These are phyloP conservation scores for Sphaerobolus stellatus DNA, from an alignment of 1,284 basidiomycete genomes.

Conservation along the genomic window DNA sequence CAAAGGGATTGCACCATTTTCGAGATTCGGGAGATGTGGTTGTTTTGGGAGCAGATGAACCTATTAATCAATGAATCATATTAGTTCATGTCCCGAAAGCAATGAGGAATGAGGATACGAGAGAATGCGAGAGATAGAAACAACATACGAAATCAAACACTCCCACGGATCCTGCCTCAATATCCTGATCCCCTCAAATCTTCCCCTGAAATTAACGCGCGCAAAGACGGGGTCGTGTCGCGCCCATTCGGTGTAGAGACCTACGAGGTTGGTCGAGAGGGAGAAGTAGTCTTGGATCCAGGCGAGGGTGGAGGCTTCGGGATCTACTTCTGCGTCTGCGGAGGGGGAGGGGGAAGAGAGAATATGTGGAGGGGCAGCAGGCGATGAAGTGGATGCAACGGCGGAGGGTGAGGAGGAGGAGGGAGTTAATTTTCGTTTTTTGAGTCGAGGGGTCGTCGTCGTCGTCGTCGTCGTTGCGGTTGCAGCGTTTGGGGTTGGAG, in stretches of 20 bases:
- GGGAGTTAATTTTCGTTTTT: no score
- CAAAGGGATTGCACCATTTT: conserved; percentile 83
- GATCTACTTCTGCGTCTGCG: conserved; percentile 30
- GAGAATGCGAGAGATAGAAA: not conserved
- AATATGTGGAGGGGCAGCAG: no score
- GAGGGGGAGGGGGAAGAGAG: no score
- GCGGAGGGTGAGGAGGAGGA: no score
- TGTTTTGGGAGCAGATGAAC: conserved; percentile 98
- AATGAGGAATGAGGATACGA: conserved; percentile 14
- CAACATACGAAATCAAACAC: conserved; percentile 80
- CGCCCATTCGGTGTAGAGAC: conserved; percentile 81
- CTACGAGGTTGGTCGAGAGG: conserved; percentile 70
- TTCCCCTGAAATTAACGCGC: conserved; percentile 52
- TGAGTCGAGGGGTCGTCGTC: no score
- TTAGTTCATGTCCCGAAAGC: not conserved
- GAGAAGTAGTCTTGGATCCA: conserved; percentile 93
- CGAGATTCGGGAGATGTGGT: conserved; percentile 91
- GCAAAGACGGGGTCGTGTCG: conserved; percentile 75
- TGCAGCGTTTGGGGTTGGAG: conserved; percentile 32
- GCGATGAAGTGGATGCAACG: no score
- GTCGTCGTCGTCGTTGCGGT: no score
- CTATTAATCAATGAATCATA: conserved; percentile 39
- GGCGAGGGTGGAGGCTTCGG: conserved; percentile 65
- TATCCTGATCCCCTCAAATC: conserved; percentile 72
- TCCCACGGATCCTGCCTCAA: conserved; percentile 96